Conservation (phyloP, 176 grass and related monocot species). For the Zea luxurians region DNA sequence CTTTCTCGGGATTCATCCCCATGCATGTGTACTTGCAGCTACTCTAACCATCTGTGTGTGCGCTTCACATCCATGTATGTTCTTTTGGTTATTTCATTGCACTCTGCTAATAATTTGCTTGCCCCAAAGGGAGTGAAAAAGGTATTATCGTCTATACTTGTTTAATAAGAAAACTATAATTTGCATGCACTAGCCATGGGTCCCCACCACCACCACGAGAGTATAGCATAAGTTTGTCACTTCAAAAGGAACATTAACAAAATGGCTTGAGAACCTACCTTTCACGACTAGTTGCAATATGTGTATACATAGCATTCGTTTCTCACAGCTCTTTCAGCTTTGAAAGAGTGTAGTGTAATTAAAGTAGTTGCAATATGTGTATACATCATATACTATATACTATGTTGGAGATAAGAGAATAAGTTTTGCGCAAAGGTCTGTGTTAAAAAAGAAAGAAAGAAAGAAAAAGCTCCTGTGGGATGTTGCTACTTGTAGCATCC, state of each 20-base stretch:
- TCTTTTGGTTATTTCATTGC: slow-evolving; percentile 40
- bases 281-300: slow-evolving; percentile 55
- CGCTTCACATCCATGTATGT: slow-evolving; percentile 44
- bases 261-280: slow-evolving; percentile 67
- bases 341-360: slow-evolving; percentile 56
- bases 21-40: slow-evolving; percentile 48
- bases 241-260: slow-evolving; percentile 63
- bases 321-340: slow-evolving; percentile 75
- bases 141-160: slow-evolving; percentile 51
- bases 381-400: slow-evolving; percentile 37
- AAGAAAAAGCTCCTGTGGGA: slow-evolving; percentile 28
- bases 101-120: slow-evolving; percentile 56
- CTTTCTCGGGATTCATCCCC: slow-evolving; percentile 53
- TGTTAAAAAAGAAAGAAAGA: slow-evolving; percentile 11
- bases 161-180: slow-evolving; percentile 54
- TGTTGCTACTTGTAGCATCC: slow-evolving; percentile 68
- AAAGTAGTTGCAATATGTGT: slow-evolving; percentile 44
- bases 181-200: slow-evolving; percentile 59
- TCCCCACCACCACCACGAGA: slow-evolving; percentile 61
- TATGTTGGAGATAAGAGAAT: slow-evolving; percentile 75
- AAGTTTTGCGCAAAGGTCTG: slow-evolving; percentile 51
- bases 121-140: slow-evolving; percentile 48
- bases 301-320: too few species aligned
- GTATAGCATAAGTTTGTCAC: slow-evolving; percentile 83
- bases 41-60: slow-evolving; percentile 29